phyloP scores from a whole-genome alignment of 805 yeast genomes.

The Blastobotrys parvus region DNA sequence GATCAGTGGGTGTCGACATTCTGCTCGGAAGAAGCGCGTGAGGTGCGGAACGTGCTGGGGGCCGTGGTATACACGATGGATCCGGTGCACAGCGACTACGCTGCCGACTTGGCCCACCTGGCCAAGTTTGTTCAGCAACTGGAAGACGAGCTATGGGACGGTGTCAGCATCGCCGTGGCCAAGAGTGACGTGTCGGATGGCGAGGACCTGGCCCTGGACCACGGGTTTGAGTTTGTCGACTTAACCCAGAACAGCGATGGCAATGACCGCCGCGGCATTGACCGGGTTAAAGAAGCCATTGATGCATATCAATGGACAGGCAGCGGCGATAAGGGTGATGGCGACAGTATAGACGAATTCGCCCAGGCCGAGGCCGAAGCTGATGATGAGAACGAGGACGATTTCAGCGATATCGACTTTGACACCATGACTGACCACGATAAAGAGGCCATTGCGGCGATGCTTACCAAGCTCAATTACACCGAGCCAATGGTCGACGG shows the following conservation, averaged over 20 bases:
- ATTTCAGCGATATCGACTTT: neutral
- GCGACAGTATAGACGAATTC: constrained; percentile 9
- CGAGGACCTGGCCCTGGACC: constrained; percentile 20
- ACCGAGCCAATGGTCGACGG: constrained; percentile 2
- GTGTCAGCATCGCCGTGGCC: constrained; percentile 20
- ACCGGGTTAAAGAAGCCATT: constrained; percentile 23
- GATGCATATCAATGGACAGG: constrained; percentile 18
- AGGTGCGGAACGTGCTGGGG: constrained; percentile 30
- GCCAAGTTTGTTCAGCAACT: constrained; percentile 16
- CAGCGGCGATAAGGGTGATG: constrained; percentile 10
- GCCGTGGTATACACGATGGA: constrained; percentile 29
- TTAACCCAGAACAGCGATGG: constrained; percentile 9
- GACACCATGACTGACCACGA: constrained; percentile 1
- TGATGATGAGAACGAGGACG: constrained; percentile 3
- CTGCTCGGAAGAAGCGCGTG: constrained; percentile 27
- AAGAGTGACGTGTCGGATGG: constrained; percentile 8
- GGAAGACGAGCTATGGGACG: constrained; percentile 21
- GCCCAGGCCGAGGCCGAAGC: constrained; percentile 1
- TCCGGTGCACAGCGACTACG: constrained; percentile 7
- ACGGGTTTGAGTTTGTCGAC: constrained; percentile 13
- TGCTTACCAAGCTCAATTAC: constrained; percentile 1
- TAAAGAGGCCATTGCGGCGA: neutral
- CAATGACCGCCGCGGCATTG: constrained; percentile 18
- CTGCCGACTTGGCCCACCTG: constrained; percentile 11
- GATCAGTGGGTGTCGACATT: constrained; percentile 27